These are phyloP conservation scores for Penicillium taxi DNA, from an alignment of 495 filamentous ascomycete genomes.

Conservation along the genomic window DNA sequence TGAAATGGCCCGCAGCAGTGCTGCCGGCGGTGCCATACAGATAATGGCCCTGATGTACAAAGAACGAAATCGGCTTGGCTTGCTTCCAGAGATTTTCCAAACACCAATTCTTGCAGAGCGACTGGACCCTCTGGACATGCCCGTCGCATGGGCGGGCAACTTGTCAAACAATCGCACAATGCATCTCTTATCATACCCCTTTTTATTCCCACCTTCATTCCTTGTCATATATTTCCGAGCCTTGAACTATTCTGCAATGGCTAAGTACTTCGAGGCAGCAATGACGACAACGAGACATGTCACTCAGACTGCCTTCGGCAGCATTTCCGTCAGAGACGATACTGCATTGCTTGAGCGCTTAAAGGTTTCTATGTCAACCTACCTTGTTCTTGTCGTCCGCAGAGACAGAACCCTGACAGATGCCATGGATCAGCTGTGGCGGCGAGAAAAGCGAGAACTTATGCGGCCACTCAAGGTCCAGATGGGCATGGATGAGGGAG, in stretches of 20 bases:
- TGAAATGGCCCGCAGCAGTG: slow-evolving; percentile 54
- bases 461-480: slow-evolving; percentile 80
- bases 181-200: slow-evolving; percentile 75
- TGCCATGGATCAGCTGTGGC: slow-evolving; percentile 82
- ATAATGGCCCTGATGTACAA: slow-evolving; percentile 68
- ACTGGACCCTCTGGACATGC: slow-evolving; percentile 68
- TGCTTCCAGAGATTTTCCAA: slow-evolving; percentile 61
- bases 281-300: slow-evolving; percentile 55
- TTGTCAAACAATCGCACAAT: slow-evolving; percentile 50
- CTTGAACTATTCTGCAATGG: slow-evolving; percentile 82
- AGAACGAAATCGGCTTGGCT: slow-evolving; percentile 52
- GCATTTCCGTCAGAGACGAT: slow-evolving; percentile 34
- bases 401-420: slow-evolving; percentile 64
- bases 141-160: slow-evolving; percentile 58
- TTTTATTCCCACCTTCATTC: slow-evolving; percentile 64
- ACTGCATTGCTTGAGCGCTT: slow-evolving; percentile 53
- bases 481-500: slow-evolving; percentile 69
- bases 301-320: slow-evolving; percentile 46
- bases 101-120: slow-evolving; percentile 69
- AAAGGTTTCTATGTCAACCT: slow-evolving; percentile 56
- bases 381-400: slow-evolving; percentile 68
- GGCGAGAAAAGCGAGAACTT: slow-evolving; percentile 72
- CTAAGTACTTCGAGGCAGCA: slow-evolving; percentile 61
- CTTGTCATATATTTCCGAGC: slow-evolving; percentile 80
- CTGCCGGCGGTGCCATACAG: slow-evolving; percentile 64